A percentile compares a stretch with the other conserved stretches of the same genome.
Conservation (phyloP, 805 yeast genomes). For the Candida koratica region DNA sequence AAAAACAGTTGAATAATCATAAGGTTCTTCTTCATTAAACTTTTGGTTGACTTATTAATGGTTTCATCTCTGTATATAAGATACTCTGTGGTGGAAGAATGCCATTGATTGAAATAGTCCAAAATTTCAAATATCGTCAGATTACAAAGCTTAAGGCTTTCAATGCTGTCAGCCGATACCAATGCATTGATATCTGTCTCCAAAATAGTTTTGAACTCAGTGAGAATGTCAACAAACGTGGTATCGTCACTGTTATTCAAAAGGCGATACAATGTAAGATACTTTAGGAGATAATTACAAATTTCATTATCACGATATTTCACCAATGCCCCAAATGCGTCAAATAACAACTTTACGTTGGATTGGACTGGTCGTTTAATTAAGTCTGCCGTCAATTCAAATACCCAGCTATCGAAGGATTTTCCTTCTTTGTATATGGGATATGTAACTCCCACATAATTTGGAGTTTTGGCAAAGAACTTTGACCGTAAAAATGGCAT, state of each 20-base stretch:
- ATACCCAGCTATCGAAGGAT: constrained; percentile 69
- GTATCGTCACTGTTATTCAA: constrained; percentile 30
- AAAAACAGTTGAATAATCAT: constrained; percentile 46
- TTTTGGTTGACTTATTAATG: constrained; percentile 3
- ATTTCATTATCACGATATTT: constrained; percentile 67
- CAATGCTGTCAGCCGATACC: constrained; percentile 50
- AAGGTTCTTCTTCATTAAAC: constrained; percentile 19
- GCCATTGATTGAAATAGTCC: constrained; percentile 84
- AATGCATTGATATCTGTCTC: constrained; percentile 28
- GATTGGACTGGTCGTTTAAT: constrained; percentile 40
- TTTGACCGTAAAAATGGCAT: constrained; percentile 72
- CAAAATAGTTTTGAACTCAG: constrained; percentile 61
- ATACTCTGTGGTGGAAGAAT: constrained; percentile 35
- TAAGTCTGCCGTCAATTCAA: constrained; percentile 62
- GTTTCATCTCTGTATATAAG: constrained; percentile 11
- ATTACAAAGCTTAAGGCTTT: constrained; percentile 60
- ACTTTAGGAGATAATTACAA: constrained; percentile 72
- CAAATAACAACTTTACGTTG: constrained; percentile 43
- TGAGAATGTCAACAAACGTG: constrained; percentile 41
- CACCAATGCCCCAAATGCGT: constrained; percentile 59
- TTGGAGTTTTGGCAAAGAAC: constrained; percentile 47
- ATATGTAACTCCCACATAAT: constrained; percentile 45
- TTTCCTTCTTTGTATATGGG: constrained; percentile 62
- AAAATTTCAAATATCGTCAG: constrained; percentile 72
- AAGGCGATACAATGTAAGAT: constrained; percentile 62